Evolutionary conservation across 2,329 filamentous ascomycete species (phyloP), one percentile per base, ranked within the genome.

Genomic region (Penicillium hesseltinei): DNA sequence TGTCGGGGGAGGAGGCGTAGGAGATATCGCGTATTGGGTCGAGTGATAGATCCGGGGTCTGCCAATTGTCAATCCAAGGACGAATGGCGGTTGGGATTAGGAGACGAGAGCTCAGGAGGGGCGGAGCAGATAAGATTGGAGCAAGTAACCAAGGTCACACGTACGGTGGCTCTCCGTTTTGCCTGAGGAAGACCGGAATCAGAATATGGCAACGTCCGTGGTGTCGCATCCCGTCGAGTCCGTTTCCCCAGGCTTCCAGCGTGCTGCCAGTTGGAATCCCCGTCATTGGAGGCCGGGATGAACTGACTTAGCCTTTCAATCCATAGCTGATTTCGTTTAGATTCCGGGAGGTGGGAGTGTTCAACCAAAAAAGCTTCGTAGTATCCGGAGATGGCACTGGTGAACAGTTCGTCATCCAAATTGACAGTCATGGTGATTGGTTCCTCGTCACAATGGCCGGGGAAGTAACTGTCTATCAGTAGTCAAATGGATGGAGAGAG

Each of bases 161-260:
- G 69, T 78, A 78, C 75, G 73, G 72, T 76, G 71, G 74, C 75
- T 73, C 74, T 74, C 70, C 75, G 74, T 70, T 78, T 78, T 54
- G 73, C 70, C 67, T 67, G 68, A 51, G 69, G 74, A 61, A 70
- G 68, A 69, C 70, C 70, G 69, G 72, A 72, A 67, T 68, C 70
- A 67, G 67, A 66, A 58, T 49, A 49, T 36, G 74, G 71, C 53
- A 73, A 61, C 51, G 71, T 75, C 64, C 72, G 71, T 51, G 74
- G 73, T 57, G 69, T 71, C 56, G 63, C 60, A 60, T 75, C 72
- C 71, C 75, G 73, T 72, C 77, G 71, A 67, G 68, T 62, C 62
- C 73, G 71, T 74, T 78, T 76, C 67, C 75, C 73, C 66, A 72
- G 69, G 64, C 70, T 72, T 56, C 71, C 70, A 46, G 36, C 49